Percentiles rank a stretch among this genome's conserved stretches.
Conservation (phyloP, 2,329 filamentous ascomycete species). For the Exophiala oligosperma region DNA sequence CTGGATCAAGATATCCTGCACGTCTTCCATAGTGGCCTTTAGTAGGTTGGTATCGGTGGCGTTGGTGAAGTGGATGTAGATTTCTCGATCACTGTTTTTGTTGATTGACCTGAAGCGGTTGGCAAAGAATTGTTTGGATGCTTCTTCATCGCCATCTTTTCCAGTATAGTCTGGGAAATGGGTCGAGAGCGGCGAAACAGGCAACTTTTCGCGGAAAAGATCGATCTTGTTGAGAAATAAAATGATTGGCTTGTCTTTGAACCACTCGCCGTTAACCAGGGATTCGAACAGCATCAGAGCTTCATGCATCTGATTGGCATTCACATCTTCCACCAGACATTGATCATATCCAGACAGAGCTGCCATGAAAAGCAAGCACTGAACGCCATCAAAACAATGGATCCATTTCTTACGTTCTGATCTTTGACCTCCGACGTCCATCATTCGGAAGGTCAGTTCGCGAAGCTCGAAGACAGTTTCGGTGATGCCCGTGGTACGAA, state of each 20-base stretch:
- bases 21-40: conserved; percentile 82
- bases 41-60: conserved; percentile 70
- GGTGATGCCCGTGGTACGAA: conserved; percentile 92
- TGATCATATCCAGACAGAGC: conserved; percentile 97
- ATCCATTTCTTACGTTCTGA: conserved; percentile 98
- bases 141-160: conserved; percentile 68
- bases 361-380: conserved; percentile 87
- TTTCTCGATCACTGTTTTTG: conserved; percentile 58
- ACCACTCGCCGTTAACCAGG: conserved; percentile 84
- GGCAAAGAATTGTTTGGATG: conserved; percentile 77
- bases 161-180: conserved; percentile 80
- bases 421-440: conserved; percentile 87
- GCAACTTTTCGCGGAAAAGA: conserved; percentile 75
- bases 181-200: conserved; percentile 67
- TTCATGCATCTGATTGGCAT: conserved; percentile 92
- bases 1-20: conserved; percentile 86
- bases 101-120: conserved; percentile 79
- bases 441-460: conserved; percentile 93
- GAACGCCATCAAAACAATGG: conserved; percentile 92
- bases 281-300: conserved; percentile 85
- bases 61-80: conserved; percentile 61
- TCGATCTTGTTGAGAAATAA: conserved; percentile 89
- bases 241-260: conserved; percentile 76
- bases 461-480: conserved; percentile 92
- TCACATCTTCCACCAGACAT: conserved; percentile 92